These are phyloP conservation scores for Thermochaetoides thermophila DNA, from an alignment of 495 filamentous ascomycete genomes.

Conservation along the genomic window DNA sequence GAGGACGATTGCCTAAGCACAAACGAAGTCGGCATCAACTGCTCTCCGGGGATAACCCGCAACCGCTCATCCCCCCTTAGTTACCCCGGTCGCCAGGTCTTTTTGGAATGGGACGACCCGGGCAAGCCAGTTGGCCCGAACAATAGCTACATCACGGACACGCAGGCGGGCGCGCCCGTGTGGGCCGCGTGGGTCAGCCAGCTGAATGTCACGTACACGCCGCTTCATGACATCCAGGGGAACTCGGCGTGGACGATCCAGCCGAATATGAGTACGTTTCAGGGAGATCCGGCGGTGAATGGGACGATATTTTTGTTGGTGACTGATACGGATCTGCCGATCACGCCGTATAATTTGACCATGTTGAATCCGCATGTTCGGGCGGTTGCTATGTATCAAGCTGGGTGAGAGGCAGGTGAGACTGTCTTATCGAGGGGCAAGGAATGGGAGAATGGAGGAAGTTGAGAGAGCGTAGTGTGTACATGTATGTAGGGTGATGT, in stretches of 20 bases:
- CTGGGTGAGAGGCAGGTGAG: no score
- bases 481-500: no score
- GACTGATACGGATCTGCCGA: constrained; percentile 49
- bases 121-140: constrained; percentile 65
- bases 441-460: no score
- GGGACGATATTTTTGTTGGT: constrained; percentile 68
- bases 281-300: constrained; percentile 56
- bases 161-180: constrained; percentile 38
- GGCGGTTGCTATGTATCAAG: constrained; percentile 63
- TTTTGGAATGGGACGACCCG: constrained; percentile 56
- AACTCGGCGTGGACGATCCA: constrained; percentile 54
- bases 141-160: constrained; percentile 59
- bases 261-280: constrained; percentile 46
- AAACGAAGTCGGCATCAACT: constrained; percentile 37
- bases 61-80: constrained; percentile 56
- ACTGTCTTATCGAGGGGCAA: no score
- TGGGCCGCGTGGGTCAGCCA: constrained; percentile 73
- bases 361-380: constrained; percentile 64
- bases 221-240: constrained; percentile 37
- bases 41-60: constrained; percentile 46
- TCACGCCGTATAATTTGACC: constrained; percentile 65
- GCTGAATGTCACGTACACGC: constrained; percentile 72
- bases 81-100: constrained; percentile 59
- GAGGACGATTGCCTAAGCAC: constrained; percentile 36
- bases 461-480: no score